phyloP scores from a whole-genome alignment of 2,329 filamentous ascomycete genomes.

The Exophiala oligosperma region DNA sequence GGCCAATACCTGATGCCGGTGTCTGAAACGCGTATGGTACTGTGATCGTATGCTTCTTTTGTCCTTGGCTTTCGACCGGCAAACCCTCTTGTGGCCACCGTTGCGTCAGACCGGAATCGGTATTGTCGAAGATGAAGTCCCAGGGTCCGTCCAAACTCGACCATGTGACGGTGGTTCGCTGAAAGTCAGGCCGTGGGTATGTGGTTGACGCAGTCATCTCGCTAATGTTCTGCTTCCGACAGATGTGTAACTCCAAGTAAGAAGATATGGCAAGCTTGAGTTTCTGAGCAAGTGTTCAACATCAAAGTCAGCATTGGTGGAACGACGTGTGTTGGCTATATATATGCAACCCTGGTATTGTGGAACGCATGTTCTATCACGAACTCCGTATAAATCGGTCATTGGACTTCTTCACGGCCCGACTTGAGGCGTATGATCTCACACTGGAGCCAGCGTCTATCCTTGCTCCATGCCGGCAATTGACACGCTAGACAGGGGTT shows the following conservation, averaged over 20 bases:
- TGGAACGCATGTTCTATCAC: too few species aligned
- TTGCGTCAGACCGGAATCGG: not conserved
- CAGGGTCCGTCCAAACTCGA: not conserved
- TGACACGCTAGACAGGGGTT: too few species aligned
- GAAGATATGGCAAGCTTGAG: not conserved
- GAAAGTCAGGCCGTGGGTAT: not conserved
- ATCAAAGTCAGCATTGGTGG: too few species aligned
- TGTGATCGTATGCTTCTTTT: not conserved
- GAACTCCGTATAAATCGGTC: too few species aligned
- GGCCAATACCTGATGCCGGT: not conserved
- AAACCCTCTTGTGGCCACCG: not conserved
- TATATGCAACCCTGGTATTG: too few species aligned
- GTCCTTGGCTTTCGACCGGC: not conserved
- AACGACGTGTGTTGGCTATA: too few species aligned
- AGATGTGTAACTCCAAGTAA: not conserved
- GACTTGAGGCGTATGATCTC: too few species aligned
- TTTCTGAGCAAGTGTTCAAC: not conserved
- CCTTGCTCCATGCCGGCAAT: too few species aligned
- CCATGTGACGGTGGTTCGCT: not conserved
- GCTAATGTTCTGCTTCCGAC: not conserved
- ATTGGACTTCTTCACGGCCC: too few species aligned
- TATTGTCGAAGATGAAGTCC: not conserved
- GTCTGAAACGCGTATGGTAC: not conserved
- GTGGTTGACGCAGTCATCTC: not conserved
- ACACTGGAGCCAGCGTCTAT: too few species aligned